Percentiles rank a stretch among this genome's conserved stretches.
Conservation (phyloP, 2,329 filamentous ascomycete genomes). For the Cytospora paraplurivora region DNA sequence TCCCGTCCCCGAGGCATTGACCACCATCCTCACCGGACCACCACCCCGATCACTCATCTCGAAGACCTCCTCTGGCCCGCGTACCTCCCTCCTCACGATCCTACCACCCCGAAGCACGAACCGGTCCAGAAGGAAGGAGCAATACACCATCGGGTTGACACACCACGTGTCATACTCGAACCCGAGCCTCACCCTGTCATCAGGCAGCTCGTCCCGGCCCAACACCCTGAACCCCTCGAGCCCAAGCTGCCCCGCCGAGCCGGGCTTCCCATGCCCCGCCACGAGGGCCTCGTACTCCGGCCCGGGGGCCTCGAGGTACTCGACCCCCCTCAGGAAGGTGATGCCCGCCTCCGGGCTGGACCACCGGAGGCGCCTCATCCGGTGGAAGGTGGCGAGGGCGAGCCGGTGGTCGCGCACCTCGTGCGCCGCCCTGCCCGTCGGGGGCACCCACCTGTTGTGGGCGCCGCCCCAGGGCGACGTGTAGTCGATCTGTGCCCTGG, state of each 20-base stretch:
- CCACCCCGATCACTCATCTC: constrained; percentile 35
- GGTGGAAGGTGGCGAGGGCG: constrained; percentile 45
- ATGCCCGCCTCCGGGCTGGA: constrained; percentile 47
- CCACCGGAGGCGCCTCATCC: constrained; percentile 42
- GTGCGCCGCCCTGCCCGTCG: constrained; percentile 33
- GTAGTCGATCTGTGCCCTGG: constrained; percentile 49
- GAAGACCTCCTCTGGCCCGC: constrained; percentile 44
- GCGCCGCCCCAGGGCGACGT: constrained; percentile 61
- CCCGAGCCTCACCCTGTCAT: constrained; percentile 46
- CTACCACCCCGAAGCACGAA: constrained; percentile 44
- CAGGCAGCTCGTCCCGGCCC: constrained; percentile 42
- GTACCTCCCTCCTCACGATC: constrained; percentile 40
- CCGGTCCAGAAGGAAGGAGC: constrained; percentile 48
- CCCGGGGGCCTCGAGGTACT: constrained; percentile 52
- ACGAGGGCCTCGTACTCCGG: constrained; percentile 44
- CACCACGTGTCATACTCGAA: constrained; percentile 58
- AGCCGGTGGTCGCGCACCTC: constrained; percentile 45
- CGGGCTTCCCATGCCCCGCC: constrained; percentile 29
- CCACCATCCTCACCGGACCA: constrained; percentile 38
- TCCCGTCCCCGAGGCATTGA: constrained; percentile 51
- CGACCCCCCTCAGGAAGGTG: constrained; percentile 51
- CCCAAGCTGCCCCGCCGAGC: constrained; percentile 36
- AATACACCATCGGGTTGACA: constrained; percentile 57
- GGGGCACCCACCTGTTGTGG: constrained; percentile 55
- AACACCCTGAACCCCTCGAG: constrained; percentile 45